A percentile compares a stretch with the other conserved stretches of the same genome.
Conservation (phyloP, 78 protist genomes). For the Protostelium mycophagum region DNA sequence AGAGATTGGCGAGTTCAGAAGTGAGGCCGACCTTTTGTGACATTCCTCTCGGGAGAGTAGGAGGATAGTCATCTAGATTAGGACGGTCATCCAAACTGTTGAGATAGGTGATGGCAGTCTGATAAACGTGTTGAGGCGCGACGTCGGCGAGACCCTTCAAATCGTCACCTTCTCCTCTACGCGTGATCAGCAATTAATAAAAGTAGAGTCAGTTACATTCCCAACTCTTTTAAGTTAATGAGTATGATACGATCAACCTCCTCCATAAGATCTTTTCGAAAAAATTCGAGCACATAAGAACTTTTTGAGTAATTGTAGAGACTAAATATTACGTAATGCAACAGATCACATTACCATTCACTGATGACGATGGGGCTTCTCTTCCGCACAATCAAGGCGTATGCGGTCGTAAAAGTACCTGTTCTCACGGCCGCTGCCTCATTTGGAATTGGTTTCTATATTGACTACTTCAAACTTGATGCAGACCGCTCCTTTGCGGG, state of each 20-base stretch:
- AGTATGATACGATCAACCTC: conserved; percentile 56
- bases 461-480: neutral
- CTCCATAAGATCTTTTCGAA: too few species aligned
- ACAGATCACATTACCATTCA: too few species aligned
- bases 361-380: too few species aligned
- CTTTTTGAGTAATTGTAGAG: too few species aligned
- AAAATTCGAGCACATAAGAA: too few species aligned
- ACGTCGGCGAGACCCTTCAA: conserved; percentile 36
- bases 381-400: neutral
- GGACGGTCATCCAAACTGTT: conserved; percentile 26
- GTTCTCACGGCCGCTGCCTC: neutral
- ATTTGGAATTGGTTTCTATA: neutral
- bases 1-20: conserved; percentile 24
- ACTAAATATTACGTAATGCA: too few species aligned
- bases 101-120: conserved; percentile 22
- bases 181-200: neutral
- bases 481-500: neutral
- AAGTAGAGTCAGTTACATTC: conserved; percentile 20
- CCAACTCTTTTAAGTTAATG: conserved; percentile 45
- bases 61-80: conserved; percentile 32
- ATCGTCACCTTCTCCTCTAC: conserved; percentile 28
- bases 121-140: conserved; percentile 42
- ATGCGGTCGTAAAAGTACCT: neutral
- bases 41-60: conserved; percentile 54
- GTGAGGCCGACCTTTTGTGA: conserved; percentile 46